phyloP scores from a whole-genome alignment of 202 grass and related monocot species.

The Carex arenaria region DNA sequence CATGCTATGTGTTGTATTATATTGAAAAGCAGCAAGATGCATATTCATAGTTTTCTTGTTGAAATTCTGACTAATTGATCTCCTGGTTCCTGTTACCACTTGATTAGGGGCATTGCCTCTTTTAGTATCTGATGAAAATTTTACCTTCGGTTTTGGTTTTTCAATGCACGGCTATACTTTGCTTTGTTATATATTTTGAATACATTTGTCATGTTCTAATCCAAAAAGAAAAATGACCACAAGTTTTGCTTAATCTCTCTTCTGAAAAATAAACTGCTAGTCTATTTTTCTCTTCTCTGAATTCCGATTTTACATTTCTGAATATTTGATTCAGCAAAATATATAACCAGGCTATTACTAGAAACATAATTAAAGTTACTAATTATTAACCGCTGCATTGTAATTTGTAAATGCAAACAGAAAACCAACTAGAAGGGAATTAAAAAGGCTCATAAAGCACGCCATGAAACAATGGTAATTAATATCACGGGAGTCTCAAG shows the following conservation, averaged over 20 bases:
- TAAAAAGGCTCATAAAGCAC: not conserved
- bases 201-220: not conserved
- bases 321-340: not conserved
- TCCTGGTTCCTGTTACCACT: not conserved
- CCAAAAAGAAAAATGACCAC: not conserved
- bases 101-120: not conserved
- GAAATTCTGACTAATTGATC: not conserved
- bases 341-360: not conserved
- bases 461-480: not conserved
- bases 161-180: not conserved
- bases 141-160: not conserved
- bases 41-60: not conserved
- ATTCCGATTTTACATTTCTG: not conserved
- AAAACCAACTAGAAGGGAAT: not conserved
- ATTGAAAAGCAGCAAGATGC: not conserved
- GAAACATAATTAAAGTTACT: not conserved
- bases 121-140: not conserved
- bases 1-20: not conserved
- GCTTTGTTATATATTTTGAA: not conserved
- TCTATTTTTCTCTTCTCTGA: not conserved
- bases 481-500: conserved; percentile 12
- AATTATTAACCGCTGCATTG: not conserved
- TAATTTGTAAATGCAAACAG: not conserved
- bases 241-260: not conserved
- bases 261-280: not conserved